Evolutionary conservation across 139 green algal species (phyloP), one percentile per base, ranked within the genome.

Genomic region (Limnomonas spitsbergensis): DNA sequence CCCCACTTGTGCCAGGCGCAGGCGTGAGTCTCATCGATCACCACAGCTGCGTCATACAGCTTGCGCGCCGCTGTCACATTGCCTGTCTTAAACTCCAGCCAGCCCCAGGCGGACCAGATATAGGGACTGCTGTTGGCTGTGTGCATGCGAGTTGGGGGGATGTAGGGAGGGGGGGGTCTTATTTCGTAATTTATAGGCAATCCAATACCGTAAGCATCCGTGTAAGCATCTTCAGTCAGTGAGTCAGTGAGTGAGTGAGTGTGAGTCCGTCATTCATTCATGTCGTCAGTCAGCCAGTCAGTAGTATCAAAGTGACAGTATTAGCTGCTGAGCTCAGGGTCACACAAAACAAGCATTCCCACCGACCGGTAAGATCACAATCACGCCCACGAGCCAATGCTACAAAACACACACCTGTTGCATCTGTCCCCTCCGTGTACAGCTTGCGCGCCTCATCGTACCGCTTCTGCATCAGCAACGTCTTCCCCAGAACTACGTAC

Each of bases 1-100:
- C 95, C 96, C 96, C 96, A 99, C 56, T 93, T 95, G 84, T 99
- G 96, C 92, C 93, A 99, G 0, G 95, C 93, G 3, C 94, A 94
- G 29, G 91, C 93, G 77, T 99, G 96, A 67, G 74, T 79, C 27
- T 82, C 74, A 79, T 96, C 86, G 38, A 95, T 95, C 42, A 95
- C 91, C 4, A 93, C 86, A 0, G 96, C 96, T 0, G 95, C 95
- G 77, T 98, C 93, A 80, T 92, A 98, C 66, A 96, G 88, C 87
- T 94, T 93, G 38, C 96, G 89, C 1, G 95, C 96, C 24, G 87
- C 72, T 1, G 68, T 39, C 0, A 91, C 38, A 66, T 97, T 94
- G 37, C 88, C 90, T 14, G 75, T 77, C 36, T 83, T 77, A 2
- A 75, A 81, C 80, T 98, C 96, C 71, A 99, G 80, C 73, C 92